Conservation (phyloP, 2,329 filamentous ascomycete genomes). For the Penicillium sp. region DNA sequence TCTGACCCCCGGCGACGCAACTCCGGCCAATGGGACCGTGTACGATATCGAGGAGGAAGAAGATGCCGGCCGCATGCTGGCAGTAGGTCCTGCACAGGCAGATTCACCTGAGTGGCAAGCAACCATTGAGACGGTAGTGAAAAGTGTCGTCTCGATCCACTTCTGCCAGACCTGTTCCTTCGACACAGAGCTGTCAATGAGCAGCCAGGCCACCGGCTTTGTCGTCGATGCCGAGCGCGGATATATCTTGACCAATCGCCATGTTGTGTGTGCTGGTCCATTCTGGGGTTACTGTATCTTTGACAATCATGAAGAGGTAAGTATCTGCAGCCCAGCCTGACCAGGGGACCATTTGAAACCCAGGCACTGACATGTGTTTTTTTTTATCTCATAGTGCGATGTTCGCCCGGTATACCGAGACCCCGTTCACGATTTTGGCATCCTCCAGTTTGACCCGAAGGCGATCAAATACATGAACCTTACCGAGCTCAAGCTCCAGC, state of each 20-base stretch:
- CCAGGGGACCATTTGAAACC: constrained; percentile 52
- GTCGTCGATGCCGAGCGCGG: constrained; percentile 94
- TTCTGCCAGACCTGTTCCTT: constrained; percentile 98
- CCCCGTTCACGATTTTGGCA: constrained; percentile 97
- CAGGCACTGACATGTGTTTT: not conserved
- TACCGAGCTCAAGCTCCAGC: constrained; percentile 75
- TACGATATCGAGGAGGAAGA: constrained; percentile 52
- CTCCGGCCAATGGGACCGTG: constrained; percentile 48
- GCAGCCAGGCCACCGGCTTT: constrained; percentile 95
- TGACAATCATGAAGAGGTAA: constrained; percentile 88
- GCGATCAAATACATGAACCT: constrained; percentile 97
- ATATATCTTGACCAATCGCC: constrained; percentile 85
- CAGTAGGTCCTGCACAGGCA: constrained; percentile 54
- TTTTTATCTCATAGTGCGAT: constrained; percentile 68
- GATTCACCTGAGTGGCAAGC: constrained; percentile 91
- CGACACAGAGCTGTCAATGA: constrained; percentile 92
- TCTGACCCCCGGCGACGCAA: constrained; percentile 46
- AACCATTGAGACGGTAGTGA: constrained; percentile 91
- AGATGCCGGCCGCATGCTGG: constrained; percentile 50
- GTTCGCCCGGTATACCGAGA: constrained; percentile 97
- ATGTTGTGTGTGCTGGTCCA: constrained; percentile 92
- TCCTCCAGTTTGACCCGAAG: constrained; percentile 92
- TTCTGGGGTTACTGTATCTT: constrained; percentile 99
- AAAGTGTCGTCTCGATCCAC: constrained; percentile 96
- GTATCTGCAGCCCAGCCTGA: constrained; percentile 54